A percentile compares a stretch with the other conserved stretches of the same genome.
These are phyloP conservation scores for Myxozyma sirexii DNA, from an alignment of 805 yeast genomes.

Conservation along the genomic window DNA sequence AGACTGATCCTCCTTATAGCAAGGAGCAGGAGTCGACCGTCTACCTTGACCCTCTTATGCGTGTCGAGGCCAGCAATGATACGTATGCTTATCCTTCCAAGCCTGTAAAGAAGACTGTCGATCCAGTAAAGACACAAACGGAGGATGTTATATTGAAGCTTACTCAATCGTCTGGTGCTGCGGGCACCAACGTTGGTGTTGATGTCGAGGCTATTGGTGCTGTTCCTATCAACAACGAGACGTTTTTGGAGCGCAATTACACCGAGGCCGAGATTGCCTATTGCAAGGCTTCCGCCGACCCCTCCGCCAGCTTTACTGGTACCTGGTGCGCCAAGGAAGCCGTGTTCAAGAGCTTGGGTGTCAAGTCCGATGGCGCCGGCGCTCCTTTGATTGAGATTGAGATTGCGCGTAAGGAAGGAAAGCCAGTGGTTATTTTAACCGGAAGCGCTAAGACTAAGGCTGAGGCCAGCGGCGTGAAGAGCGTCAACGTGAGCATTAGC, in stretches of 20 bases:
- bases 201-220: constrained; percentile 89
- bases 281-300: constrained; percentile 71
- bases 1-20: constrained; percentile 89
- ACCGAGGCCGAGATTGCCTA: constrained; percentile 77
- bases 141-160: constrained; percentile 62
- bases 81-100: constrained; percentile 32
- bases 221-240: constrained; percentile 82
- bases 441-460: constrained; percentile 84
- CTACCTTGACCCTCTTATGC: constrained; percentile 93
- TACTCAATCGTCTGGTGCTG: constrained; percentile 48
- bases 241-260: constrained; percentile 91
- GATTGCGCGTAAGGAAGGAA: constrained; percentile 65
- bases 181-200: constrained; percentile 80
- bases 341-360: constrained; percentile 92
- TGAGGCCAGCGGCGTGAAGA: constrained; percentile 62
- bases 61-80: constrained; percentile 55
- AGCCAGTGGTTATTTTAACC: constrained; percentile 75
- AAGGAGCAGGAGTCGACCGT: constrained; percentile 87
- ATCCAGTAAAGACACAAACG: constrained; percentile 50
- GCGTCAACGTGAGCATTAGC: constrained; percentile 84
- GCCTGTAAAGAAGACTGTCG: constrained; percentile 33
- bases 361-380: constrained; percentile 89
- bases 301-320: constrained; percentile 92
- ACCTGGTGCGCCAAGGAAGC: constrained; percentile 99
- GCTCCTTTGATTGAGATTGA: constrained; percentile 92